Conservation (phyloP, 2,329 filamentous ascomycete genomes). For the Alternaria sp. region DNA sequence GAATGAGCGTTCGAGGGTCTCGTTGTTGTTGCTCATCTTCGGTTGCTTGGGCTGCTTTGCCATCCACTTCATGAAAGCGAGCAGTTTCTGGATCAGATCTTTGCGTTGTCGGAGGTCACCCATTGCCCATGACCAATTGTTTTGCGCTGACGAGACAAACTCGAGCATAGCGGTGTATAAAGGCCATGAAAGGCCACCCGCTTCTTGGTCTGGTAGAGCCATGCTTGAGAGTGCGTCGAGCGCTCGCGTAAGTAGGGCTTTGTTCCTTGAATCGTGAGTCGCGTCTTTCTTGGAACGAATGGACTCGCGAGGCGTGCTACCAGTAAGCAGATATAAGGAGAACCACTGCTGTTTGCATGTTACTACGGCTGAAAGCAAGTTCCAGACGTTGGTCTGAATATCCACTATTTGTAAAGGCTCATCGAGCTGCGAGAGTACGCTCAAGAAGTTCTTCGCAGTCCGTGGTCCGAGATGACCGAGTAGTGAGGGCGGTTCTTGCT, state of each 20-base stretch:
- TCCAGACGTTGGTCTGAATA: slow-evolving; percentile 79
- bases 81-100: slow-evolving; percentile 75
- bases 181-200: slow-evolving; percentile 30
- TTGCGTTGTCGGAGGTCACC: slow-evolving; percentile 78
- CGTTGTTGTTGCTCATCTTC: slow-evolving; percentile 34
- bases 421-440: slow-evolving; percentile 78
- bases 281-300: slow-evolving; percentile 65
- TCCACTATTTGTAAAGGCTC: slow-evolving; percentile 73
- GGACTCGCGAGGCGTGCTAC: slow-evolving; percentile 81
- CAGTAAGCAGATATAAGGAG: slow-evolving; percentile 90
- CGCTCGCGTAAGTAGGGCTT: slow-evolving; percentile 78
- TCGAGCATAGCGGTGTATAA: slow-evolving; percentile 80
- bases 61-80: slow-evolving; percentile 70
- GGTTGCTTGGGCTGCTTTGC: slow-evolving; percentile 35
- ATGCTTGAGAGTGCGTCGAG: slow-evolving; percentile 75
- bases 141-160: slow-evolving; percentile 88
- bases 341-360: slow-evolving; percentile 95
- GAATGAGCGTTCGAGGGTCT: slow-evolving; percentile 40
- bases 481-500: slow-evolving; percentile 83
- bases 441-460: slow-evolving; percentile 84
- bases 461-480: slow-evolving; percentile 86
- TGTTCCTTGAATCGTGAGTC: slow-evolving; percentile 53
- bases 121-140: slow-evolving; percentile 96
- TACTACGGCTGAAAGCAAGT: slow-evolving; percentile 84
- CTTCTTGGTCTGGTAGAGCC: slow-evolving; percentile 66